Evolutionary conservation across 148 eudicot species (phyloP), one percentile per base, ranked within the genome.

Genomic region (Limonium bicolor): DNA sequence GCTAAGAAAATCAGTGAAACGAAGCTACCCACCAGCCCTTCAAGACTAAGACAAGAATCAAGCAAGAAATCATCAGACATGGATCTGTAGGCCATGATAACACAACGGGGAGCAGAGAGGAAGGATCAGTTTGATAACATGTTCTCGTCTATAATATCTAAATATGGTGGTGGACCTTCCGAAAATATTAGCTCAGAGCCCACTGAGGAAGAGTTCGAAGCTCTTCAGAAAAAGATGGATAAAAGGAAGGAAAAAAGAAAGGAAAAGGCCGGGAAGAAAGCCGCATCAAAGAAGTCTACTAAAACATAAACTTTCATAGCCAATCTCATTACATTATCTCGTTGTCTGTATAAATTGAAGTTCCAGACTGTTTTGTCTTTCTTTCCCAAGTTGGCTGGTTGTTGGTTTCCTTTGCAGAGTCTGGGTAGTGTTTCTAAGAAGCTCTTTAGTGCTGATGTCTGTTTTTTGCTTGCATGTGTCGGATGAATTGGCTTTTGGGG

Each of bases 21-120:
- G n/a, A 84, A 77, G 38, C 92, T 87, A 36, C 97, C 97, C 5
- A 84, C 95, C 61, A 88, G 75, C 43, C 92, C 97, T 54, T 62
- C 62, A 53, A 66, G 68, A 27, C 67, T 68, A 13, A 75, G 65
- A 58, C 53, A 62, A 46, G 23, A 41, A 27, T n/a, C 25, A 42
- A 42, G n/a, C n/a, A n/a, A n/a, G n/a, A n/a, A n/a, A n/a, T n/a
- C n/a, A n/a, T 48, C 79, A 9, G 79, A 66, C 10, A 24, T 67
- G 1, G 82, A 84, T 69, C 51, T 78, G n/a, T 69, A 55, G 52
- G 93, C 99, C 43, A 63, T 85, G 44, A 90, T 90, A 48, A 42
- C 94, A 23, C 76, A 81, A 41, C 71, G 95, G 16, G 65, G 69
- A 51, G 69, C 58, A 34, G 72, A 81, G 47, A 78, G 95, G 75